Percentiles rank a stretch among this genome's conserved stretches.
phyloP scores from a whole-genome alignment of 352 stramenopile species.

The Phytophthora melonis region DNA sequence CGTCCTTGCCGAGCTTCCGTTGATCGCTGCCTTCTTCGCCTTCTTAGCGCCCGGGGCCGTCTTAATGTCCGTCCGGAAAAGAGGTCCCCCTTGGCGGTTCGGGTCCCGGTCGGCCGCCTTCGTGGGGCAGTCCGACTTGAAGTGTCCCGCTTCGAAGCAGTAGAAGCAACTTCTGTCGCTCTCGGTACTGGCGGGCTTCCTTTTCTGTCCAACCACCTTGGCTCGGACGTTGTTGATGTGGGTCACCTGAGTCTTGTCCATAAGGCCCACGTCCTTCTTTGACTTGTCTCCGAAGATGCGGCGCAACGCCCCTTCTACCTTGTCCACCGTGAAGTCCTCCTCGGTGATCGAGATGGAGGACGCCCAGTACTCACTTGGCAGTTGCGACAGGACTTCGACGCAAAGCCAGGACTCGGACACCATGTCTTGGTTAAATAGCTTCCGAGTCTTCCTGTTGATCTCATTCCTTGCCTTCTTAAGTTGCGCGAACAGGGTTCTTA shows the following conservation, averaged over 20 bases:
- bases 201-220: slow-evolving; percentile 1
- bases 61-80: too few relatives aligned
- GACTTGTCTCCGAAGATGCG: neutral
- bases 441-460: neutral
- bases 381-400: neutral
- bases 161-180: too few relatives aligned
- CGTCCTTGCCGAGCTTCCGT: too few relatives aligned
- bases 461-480: neutral
- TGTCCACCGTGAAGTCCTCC: neutral
- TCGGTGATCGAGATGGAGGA: neutral
- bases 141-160: neutral
- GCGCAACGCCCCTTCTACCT: neutral
- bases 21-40: too few relatives aligned
- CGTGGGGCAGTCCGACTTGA: neutral
- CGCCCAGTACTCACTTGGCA: neutral
- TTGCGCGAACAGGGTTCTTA: neutral
- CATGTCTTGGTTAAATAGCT: neutral
- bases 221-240: neutral
- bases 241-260: too few relatives aligned
- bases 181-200: too few relatives aligned
- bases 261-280: neutral
- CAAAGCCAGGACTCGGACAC: neutral
- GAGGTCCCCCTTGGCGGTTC: too few relatives aligned
- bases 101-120: too few relatives aligned
- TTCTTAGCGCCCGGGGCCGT: too few relatives aligned